phyloP scores from a whole-genome alignment of 2,329 filamentous ascomycete species.

The Alternaria sp. region DNA sequence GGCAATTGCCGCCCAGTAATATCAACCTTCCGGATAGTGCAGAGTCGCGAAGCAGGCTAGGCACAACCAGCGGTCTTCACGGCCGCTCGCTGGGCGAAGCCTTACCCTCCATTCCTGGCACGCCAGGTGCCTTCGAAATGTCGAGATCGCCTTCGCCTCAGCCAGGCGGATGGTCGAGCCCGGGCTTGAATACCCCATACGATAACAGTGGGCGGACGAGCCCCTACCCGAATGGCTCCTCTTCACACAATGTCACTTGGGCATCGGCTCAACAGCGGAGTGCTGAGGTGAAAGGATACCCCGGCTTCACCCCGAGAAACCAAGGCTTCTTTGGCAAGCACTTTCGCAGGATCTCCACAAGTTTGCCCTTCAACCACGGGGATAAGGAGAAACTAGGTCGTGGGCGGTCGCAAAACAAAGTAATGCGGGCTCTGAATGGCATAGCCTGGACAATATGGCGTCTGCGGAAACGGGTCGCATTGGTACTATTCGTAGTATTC shows the following conservation, averaged over 20 bases:
- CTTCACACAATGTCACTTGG: conserved; percentile 71
- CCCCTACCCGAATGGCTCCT: conserved; percentile 61
- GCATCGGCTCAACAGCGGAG: conserved; percentile 80
- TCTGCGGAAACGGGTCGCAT: conserved; percentile 66
- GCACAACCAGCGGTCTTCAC: conserved; percentile 42
- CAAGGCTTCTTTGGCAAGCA: conserved; percentile 88
- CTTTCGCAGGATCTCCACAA: conserved; percentile 79
- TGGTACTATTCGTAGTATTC: conserved; percentile 66
- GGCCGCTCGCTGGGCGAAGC: conserved; percentile 39
- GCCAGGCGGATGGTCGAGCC: conserved; percentile 88
- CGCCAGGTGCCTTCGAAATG: conserved; percentile 61
- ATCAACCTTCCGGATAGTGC: conserved; percentile 38
- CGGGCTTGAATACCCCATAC: conserved; percentile 72
- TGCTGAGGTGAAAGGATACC: conserved; percentile 74
- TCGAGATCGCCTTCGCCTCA: conserved; percentile 86
- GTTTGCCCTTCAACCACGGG: conserved; percentile 71
- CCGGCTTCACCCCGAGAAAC: conserved; percentile 79
- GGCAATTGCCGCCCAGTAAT: conserved; percentile 38
- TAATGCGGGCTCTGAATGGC: conserved; percentile 43
- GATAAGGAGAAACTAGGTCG: conserved; percentile 80
- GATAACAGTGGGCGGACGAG: conserved; percentile 70
- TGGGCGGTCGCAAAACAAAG: conserved; percentile 53
- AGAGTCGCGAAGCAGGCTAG: conserved; percentile 34
- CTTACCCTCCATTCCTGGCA: conserved; percentile 48
- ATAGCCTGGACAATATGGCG: conserved; percentile 65